Percentiles rank a stretch among this genome's conserved stretches.
Evolutionary conservation across 331 rosid species (phyloP).

Genomic region (Quercus phellos): DNA sequence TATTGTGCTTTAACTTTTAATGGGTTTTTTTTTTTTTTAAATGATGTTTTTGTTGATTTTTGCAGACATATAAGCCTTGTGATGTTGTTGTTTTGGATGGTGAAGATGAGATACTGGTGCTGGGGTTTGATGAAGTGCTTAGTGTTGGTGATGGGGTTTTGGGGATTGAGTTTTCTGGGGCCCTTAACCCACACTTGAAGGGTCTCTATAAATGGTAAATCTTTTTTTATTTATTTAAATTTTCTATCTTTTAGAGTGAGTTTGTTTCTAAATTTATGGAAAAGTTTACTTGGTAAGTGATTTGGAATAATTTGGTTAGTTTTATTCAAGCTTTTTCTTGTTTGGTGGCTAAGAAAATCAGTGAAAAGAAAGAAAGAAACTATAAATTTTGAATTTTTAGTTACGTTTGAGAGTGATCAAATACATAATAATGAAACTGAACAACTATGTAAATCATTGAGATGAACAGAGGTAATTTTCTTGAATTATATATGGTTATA

Average conservation of each 20-base stretch:
- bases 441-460: not conserved
- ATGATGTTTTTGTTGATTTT: conserved; percentile 5
- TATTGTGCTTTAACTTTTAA: too few species aligned
- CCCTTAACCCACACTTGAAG: conserved; percentile 42
- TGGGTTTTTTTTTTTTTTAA: not conserved
- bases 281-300: too few species aligned
- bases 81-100: conserved; percentile 45
- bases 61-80: conserved; percentile 32
- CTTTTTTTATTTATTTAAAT: too few species aligned
- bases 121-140: conserved; percentile 50
- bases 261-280: too few species aligned
- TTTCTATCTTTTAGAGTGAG: too few species aligned
- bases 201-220: conserved; percentile 57
- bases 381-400: not conserved
- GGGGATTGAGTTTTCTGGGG: conserved; percentile 49
- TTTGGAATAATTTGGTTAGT: not conserved
- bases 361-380: not conserved
- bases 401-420: not conserved
- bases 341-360: not conserved
- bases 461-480: not conserved
- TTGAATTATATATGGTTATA: not conserved
- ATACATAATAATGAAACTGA: not conserved
- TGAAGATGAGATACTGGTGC: conserved; percentile 50
- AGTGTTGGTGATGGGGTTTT: conserved; percentile 47
- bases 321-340: not conserved